Evolutionary conservation across 2,329 filamentous ascomycete genomes (phyloP).

Genomic region (Periconia sp.): DNA sequence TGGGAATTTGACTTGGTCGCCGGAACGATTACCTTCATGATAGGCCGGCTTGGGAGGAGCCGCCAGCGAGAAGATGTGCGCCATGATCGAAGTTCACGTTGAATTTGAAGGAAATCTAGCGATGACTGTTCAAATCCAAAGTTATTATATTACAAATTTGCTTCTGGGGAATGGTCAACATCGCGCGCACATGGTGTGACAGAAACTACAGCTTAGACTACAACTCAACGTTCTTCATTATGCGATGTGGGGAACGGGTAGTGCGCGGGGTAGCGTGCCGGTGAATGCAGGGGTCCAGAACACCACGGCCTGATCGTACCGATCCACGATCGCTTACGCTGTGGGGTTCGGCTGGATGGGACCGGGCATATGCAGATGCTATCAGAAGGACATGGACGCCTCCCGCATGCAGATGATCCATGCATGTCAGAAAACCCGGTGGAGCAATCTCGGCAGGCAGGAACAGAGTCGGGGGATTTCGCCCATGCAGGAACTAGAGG

Average conservation of each 20-base stretch:
- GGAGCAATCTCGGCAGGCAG: too few relatives aligned
- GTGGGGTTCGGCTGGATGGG: slow-evolving; percentile 17
- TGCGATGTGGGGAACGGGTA: slow-evolving; percentile 24
- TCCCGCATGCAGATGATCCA: not conserved
- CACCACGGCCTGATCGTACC: slow-evolving; percentile 19
- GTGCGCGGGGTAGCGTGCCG: slow-evolving; percentile 20
- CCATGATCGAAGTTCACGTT: slow-evolving; percentile 24
- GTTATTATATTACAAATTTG: too few relatives aligned
- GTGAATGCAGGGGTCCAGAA: slow-evolving; percentile 12
- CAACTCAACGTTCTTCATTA: slow-evolving; percentile 9
- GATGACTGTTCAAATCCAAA: too few relatives aligned
- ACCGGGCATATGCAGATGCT: not conserved
- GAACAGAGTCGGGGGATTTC: too few relatives aligned
- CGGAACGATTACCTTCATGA: slow-evolving; percentile 25
- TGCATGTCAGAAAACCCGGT: not conserved
- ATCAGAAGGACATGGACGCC: not conserved
- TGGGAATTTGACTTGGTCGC: slow-evolving; percentile 40
- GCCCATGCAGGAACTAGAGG: too few relatives aligned
- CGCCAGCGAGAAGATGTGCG: slow-evolving; percentile 42
- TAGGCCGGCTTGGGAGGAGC: slow-evolving; percentile 31
- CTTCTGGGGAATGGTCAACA: too few relatives aligned
- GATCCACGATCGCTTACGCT: slow-evolving; percentile 1
- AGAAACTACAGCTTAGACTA: slow-evolving; percentile 12
- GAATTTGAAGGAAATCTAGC: not conserved
- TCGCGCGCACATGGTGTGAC: slow-evolving; percentile 6